Percentiles rank a stretch among this genome's conserved stretches.
Evolutionary conservation across 2,329 filamentous ascomycete species (phyloP).

Genomic region (Aspergillus sp.): DNA sequence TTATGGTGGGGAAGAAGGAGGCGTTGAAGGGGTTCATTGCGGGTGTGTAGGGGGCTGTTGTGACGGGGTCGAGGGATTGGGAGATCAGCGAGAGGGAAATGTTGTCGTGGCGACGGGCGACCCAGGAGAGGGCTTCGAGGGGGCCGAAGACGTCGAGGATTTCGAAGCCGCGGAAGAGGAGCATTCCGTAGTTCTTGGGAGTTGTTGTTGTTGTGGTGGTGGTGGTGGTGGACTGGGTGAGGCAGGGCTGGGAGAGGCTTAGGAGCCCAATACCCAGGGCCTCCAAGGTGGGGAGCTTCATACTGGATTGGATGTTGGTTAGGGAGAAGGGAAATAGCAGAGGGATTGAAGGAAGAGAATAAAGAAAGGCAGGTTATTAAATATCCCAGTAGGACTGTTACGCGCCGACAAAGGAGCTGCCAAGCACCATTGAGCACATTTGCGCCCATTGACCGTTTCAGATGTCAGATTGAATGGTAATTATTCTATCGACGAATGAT

Average conservation of each 20-base stretch:
- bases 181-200: neutral
- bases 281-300: too few species aligned
- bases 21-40: slow-evolving; percentile 1
- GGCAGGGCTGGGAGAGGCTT: neutral
- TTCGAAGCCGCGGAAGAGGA: slow-evolving; percentile 3
- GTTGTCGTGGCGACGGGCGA: neutral
- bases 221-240: neutral
- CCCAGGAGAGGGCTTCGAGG: slow-evolving; percentile 1
- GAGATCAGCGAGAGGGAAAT: slow-evolving; percentile 3
- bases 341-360: too few species aligned
- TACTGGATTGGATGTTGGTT: too few species aligned
- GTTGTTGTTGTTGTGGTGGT: neutral
- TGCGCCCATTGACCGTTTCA: too few species aligned
- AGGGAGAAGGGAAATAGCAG: too few species aligned
- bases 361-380: too few species aligned
- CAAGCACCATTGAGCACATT: too few species aligned
- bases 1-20: slow-evolving; percentile 1
- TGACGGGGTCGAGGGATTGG: neutral
- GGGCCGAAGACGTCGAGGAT: slow-evolving; percentile 9
- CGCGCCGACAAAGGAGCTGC: too few species aligned
- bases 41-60: neutral
- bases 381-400: too few species aligned
- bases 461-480: too few species aligned
- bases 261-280: too few species aligned
- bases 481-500: too few species aligned